Base-by-base conservation (phyloP, 129 eudicot genomes). In the Dittrichia graveolens region DNA sequence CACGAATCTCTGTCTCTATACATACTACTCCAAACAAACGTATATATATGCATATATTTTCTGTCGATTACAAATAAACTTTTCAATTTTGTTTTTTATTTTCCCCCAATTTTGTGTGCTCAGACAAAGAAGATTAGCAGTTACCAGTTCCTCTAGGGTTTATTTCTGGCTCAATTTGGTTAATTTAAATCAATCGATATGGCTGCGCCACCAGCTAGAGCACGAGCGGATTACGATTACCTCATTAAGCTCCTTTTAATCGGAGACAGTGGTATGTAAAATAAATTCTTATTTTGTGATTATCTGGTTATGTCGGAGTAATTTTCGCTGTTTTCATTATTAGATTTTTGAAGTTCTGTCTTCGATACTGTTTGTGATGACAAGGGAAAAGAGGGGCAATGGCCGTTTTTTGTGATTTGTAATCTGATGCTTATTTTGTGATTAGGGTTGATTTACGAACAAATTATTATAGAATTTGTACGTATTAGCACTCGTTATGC, bases 181-280 rank as follows among this genome's bases (percentile, higher is more conserved):
- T 24, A 42, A 72, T 58, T 52, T 41, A 75, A 71, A 80, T 83
- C 87, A 55, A 49, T 69, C 67, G 49, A 19, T 50, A 91, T 91
- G 95, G 89, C 95, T 46, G 97, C 97, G 78, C 91, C 97, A 66
- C 94, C 94, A 62, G 87, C 87, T 77, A 90, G 96, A 80, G 89
- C 87, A 69, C 91, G 94, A 77, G 86, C 97, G 71, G 97, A 91
- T 85, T 88, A 87, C 74, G 97, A 91, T 83, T 87, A 81, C 57
- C 95, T 91, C 79, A 87, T 91, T 61, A 91, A 91, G 81, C 91
- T 91, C 48, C 95, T 91, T 16, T 70, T 91, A 74, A 91, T 91
- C 83, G 97, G 97, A 44, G 97, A 91, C 73, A 91, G 97, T 78
- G 97, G 95, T 91, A 70, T 57, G 88, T 77, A 40, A n/a, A n/a